phyloP scores from a whole-genome alignment of 768 basidiomycete genomes.

The Boletus fagicola region DNA sequence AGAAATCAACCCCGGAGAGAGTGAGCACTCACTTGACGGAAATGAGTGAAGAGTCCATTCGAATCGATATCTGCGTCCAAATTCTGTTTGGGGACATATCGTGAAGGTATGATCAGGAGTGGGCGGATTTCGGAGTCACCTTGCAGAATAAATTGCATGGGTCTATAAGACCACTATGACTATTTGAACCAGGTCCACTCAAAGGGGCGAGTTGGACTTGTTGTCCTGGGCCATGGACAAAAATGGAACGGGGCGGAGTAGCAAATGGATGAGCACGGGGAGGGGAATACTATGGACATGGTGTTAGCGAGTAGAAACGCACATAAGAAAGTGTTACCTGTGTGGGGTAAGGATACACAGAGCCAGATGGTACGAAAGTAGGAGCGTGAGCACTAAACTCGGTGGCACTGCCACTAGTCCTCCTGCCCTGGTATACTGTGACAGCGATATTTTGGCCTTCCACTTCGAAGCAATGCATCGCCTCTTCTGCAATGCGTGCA shows the following conservation, averaged over 20 bases:
- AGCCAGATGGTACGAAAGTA: constrained; percentile 69
- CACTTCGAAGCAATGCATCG: constrained; percentile 80
- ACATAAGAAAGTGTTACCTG: constrained; percentile 41
- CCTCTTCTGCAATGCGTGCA: constrained; percentile 72
- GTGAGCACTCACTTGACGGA: constrained; percentile 56
- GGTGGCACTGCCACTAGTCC: constrained; percentile 50
- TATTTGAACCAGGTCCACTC: constrained; percentile 70
- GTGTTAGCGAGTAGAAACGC: not conserved
- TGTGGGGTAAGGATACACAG: constrained; percentile 62
- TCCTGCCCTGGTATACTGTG: constrained; percentile 68
- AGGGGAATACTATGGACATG: constrained; percentile 56
- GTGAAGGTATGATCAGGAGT: constrained; percentile 1
- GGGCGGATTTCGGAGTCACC: constrained; percentile 38
- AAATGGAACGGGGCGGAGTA: constrained; percentile 42
- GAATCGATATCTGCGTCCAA: constrained; percentile 84
- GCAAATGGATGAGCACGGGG: constrained; percentile 56
- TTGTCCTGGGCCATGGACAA: constrained; percentile 86
- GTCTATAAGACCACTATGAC: constrained; percentile 85
- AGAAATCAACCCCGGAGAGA: constrained; percentile 10
- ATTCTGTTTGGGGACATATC: constrained; percentile 49
- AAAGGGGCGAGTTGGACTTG: constrained; percentile 82
- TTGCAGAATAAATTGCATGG: constrained; percentile 91
- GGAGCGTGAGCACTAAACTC: constrained; percentile 77
- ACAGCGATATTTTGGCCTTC: constrained; percentile 85
- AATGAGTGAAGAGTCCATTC: constrained; percentile 78